Evolutionary conservation across 1,284 basidiomycete genomes (phyloP), one percentile per base, ranked within the genome.

Genomic region (Apiotrichum gamsii): DNA sequence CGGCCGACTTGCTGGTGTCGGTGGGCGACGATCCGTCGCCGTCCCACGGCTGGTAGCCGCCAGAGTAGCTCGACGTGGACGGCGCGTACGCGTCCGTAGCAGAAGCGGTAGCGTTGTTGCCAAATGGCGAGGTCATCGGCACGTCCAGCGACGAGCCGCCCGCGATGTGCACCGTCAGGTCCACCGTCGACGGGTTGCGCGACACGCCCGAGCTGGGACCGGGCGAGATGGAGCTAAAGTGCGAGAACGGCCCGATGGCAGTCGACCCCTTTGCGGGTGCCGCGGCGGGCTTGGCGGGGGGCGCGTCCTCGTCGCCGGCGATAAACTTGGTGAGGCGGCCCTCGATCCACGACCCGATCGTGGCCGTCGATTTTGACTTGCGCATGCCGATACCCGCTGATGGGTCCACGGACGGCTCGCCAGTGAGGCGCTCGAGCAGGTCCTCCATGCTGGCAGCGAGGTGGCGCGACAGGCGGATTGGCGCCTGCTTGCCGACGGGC

Each of bases 251-350:
- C 1, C 93, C 94, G 11, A 80, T 75, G n/a, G 45, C 33, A 11
- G 47, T 37, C 3, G 51, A 44, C 20, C 43, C 37, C 28, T 49
- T 59, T 8, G 49, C 44, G 0, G 57, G 41, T 30, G 44, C 40
- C 8, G 41, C 38, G 10, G 19, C 37, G 14, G 57, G 42, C 39
- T 67, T 60, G n/a, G n/a, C n/a, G 19, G 61, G 51, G 19, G 57
- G 49, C 65, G 73, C 52, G 70, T 76, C 39, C 71, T 73, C 28
- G 75, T 69, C 59, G 3, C 91, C 95, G 13, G 93, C 90, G 53
- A 99, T 94, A 60, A 99, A 87, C 68, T 95, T 95, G 24, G 90
- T 91, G 58, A 99, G 82, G 13, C 87, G 81, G n/a, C 87, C 87
- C 70, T 94, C 94, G 21, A 98, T 78, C 82, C 90, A 96, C 44